These are phyloP conservation scores for Truncatella angustata DNA, from an alignment of 2,329 filamentous ascomycete genomes.

Conservation along the genomic window DNA sequence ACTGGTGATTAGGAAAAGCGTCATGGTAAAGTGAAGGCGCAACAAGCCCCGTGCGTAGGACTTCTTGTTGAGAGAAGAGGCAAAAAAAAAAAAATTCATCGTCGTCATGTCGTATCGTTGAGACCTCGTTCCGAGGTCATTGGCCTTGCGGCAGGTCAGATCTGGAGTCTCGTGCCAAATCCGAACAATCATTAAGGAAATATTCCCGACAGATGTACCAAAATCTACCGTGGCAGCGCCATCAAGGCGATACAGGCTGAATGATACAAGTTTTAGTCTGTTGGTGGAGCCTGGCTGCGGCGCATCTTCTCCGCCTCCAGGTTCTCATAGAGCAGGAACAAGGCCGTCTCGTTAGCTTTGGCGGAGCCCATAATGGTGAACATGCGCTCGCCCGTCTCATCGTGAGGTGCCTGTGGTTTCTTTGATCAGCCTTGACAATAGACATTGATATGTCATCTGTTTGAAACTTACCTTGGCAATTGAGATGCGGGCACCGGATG, in stretches of 20 bases:
- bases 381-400: conserved; percentile 98
- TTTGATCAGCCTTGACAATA: too few species aligned
- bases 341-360: conserved; percentile 89
- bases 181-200: conserved; percentile 45
- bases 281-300: conserved; percentile 71
- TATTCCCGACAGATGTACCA: conserved; percentile 30
- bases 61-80: conserved; percentile 19
- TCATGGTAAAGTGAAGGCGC: conserved; percentile 16
- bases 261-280: conserved; percentile 41
- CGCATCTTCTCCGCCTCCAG: conserved; percentile 99
- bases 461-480: conserved; percentile 73
- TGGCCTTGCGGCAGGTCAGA: conserved; percentile 64
- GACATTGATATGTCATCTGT: neutral
- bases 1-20: conserved; percentile 24
- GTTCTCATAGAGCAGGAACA: conserved; percentile 97
- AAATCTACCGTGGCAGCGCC: conserved; percentile 24
- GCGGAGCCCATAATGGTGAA: conserved; percentile 98
- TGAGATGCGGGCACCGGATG: conserved; percentile 92
- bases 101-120: conserved; percentile 44
- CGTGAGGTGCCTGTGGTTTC: conserved; percentile 79
- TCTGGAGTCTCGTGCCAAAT: conserved; percentile 53
- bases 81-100: conserved; percentile 22
- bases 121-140: conserved; percentile 41
- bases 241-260: conserved; percentile 3
- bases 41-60: conserved; percentile 22